Base-by-base conservation (phyloP, 371 early-diverging fungal species). In the Mortierella sp. region DNA sequence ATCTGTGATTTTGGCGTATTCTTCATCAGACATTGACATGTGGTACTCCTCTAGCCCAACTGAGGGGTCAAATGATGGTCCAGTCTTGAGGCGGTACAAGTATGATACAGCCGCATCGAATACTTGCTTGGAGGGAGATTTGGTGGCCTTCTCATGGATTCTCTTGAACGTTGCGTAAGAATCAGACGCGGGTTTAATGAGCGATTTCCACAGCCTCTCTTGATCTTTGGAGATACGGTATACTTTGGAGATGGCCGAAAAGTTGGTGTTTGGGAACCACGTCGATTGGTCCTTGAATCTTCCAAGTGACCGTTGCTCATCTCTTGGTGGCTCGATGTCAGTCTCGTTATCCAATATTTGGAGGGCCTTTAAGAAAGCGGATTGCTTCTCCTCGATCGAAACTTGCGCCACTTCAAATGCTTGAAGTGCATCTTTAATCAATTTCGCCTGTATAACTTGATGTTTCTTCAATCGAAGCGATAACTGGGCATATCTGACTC, bases 61-160 rank as follows among this genome's bases (percentile, higher is more conserved):
- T n/a, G 51, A 51, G 8, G 26, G 52, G 18, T 14, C 43, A 26
- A 20, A 54, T 2, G 43, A 26, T 30, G 35, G 43, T 18, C 40
- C 35, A 4, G 74, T 54, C 43, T 83, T 74, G 35, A 66, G 11
- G 8, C 83, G 73, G 65, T 79, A 86, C n/a, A 86, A 57, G 9
- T 70, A 68, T 6, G 86, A 68, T 2, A 86, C 83, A 9, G 86
- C 74, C 1, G 85, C 77, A 32, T 86, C 86, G 60, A 75, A 86
- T 11, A 84, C 62, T n/a, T 39, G 32, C 70, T 74, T 84, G 16
- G 66, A 26, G 1, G 86, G 86, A 6, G 83, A 84, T 18, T 39
- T 52, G 11, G 12, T 22, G 1, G 84, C 66, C 2, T 32, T 26
- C 1, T 10, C 10, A 30, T 66, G 32, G 63, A 84, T 71, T 0